A percentile compares a stretch with the other conserved stretches of the same genome.
phyloP scores from a whole-genome alignment of 805 yeast species.

The Ogataea saltuana region DNA sequence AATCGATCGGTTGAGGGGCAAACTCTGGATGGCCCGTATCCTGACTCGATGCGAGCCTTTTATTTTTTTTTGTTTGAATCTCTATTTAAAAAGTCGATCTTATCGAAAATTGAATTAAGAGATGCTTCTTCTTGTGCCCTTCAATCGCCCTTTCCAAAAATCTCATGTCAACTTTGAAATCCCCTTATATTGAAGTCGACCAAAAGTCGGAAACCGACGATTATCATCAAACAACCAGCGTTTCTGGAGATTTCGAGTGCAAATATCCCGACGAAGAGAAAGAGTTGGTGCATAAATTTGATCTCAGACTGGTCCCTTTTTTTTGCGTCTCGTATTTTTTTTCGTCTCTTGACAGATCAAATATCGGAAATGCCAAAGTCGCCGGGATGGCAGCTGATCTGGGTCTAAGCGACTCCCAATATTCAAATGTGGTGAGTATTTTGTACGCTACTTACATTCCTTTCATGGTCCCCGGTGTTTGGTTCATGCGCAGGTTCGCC shows the following conservation, averaged over 20 bases:
- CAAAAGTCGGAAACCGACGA: not conserved
- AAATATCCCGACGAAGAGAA: conserved; percentile 8
- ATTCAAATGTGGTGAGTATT: conserved; percentile 45
- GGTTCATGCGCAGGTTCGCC: conserved; percentile 37
- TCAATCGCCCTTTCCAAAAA: too few relatives aligned
- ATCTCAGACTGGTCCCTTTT: conserved; percentile 44
- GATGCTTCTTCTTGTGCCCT: too few relatives aligned
- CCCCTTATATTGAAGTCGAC: too few relatives aligned
- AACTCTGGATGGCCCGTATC: too few relatives aligned
- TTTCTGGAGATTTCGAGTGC: not conserved
- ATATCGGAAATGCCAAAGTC: conserved; percentile 58
- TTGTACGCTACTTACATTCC: conserved; percentile 48
- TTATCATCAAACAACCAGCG: too few relatives aligned
- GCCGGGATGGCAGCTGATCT: conserved; percentile 50
- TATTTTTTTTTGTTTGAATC: too few relatives aligned
- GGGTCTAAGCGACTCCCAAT: conserved; percentile 40
- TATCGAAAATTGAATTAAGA: too few relatives aligned
- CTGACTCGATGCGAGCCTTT: too few relatives aligned
- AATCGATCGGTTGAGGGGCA: too few relatives aligned
- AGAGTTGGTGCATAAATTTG: conserved; percentile 34
- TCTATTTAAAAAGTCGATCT: too few relatives aligned
- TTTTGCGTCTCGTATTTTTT: conserved; percentile 44
- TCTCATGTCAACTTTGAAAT: too few relatives aligned
- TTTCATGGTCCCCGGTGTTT: conserved; percentile 40
- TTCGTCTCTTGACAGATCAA: conserved; percentile 53